Percentiles rank a stretch among this genome's conserved stretches.
Conservation (phyloP, 2,329 filamentous ascomycete genomes). For the Dothiorella sarmentorum region DNA sequence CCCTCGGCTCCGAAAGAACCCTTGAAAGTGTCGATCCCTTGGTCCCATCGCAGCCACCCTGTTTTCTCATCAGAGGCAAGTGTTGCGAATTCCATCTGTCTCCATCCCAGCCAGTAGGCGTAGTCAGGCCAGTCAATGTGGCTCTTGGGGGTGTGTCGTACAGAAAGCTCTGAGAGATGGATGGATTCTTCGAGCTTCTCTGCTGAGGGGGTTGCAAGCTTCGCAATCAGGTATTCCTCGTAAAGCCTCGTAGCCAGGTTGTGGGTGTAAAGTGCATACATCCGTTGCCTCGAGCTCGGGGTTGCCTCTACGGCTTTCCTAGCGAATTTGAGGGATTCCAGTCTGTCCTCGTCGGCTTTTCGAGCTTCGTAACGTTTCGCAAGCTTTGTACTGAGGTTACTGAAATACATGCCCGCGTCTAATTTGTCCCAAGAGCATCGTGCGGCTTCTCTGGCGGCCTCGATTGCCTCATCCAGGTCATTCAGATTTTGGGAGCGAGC, state of each 20-base stretch:
- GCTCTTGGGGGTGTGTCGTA: not conserved
- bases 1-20: not conserved
- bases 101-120: not conserved
- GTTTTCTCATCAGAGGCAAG: not conserved
- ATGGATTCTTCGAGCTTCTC: not conserved
- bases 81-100: not conserved
- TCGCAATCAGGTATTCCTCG: not conserved
- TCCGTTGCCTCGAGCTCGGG: not conserved
- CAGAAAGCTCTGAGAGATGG: not conserved
- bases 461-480: constrained; percentile 17
- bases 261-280: not conserved
- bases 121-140: constrained; percentile 11
- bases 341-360: not conserved
- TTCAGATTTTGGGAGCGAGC: not conserved
- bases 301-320: not conserved
- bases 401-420: not conserved
- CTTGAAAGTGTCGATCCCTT: not conserved
- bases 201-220: not conserved
- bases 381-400: not conserved
- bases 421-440: not conserved
- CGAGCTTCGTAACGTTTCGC: not conserved
- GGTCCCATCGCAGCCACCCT: not conserved
- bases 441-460: constrained; percentile 5
- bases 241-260: not conserved
- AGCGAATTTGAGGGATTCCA: not conserved